Evolutionary conservation across 2,329 filamentous ascomycete genomes (phyloP), one percentile per base, ranked within the genome.

Genomic region (Pleurostoma richardsiae): DNA sequence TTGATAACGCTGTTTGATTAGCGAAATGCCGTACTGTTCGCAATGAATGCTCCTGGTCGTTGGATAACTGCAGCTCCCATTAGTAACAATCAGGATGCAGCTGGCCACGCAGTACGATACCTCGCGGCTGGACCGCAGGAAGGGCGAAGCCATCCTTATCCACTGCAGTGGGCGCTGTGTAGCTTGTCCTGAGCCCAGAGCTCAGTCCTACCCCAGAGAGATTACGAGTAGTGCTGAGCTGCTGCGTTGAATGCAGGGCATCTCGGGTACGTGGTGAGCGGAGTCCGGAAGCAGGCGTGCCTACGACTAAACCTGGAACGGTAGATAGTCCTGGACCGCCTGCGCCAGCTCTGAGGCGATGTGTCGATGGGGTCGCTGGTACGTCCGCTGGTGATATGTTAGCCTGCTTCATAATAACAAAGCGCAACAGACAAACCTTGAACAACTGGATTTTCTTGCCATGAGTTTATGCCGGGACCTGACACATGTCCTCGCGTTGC

Each of bases 301-400:
- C 61, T n/a, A 54, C 46, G n/a, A 63, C 57, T 5, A 64, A 49
- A 10, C 62, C 62, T 5, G 63, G 59, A 30, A 63, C 56, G 5
- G 54, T 57, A 26, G 62, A 57, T 29, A 66, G 41, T 10, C 60
- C 60, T 28, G 61, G 48, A 10, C 54, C 48, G 27, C 40, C 43
- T 33, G 11, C 31, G 43, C 43, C 26, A 50, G 41, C 29, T 58
- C 55, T 11, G 52, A 60, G 57, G n/a, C 59, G 56, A 52, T 66
- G 58, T 29, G 56, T 60, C 8, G 64, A 62, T 19, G 65, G 63
- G 1, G 64, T 67, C 30, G 61, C 36, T n/a, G 63, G 59, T 10
- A 62, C 33, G 28, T 60, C 59, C 5, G 49, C 62, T 66, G 29
- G 29, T 11, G 7, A 10, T 31, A 8, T 27, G 4, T 45, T 36